Evolutionary conservation across 768 basidiomycete genomes (phyloP).

Genomic region (Tricholoma matsutake): DNA sequence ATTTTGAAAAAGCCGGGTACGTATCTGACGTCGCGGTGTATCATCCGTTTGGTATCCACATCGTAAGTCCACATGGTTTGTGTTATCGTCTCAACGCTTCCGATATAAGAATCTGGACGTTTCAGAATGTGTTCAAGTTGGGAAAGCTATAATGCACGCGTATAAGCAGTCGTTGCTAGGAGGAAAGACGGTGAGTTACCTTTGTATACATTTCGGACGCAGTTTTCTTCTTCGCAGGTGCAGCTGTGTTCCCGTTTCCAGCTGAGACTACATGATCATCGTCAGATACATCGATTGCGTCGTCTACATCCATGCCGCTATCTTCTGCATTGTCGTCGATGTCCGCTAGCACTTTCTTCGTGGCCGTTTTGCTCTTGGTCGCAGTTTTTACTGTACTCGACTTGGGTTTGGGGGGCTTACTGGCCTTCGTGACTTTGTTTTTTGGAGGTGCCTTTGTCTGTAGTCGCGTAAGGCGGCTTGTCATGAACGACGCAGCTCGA

Average conservation of each 20-base stretch:
- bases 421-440: conserved; percentile 1
- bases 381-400: conserved; percentile 20
- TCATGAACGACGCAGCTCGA: conserved; percentile 5
- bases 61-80: conserved; percentile 96
- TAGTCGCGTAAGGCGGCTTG: background rate
- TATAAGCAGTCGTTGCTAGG: background rate
- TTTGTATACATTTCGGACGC: conserved; percentile 91
- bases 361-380: conserved; percentile 39
- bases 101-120: conserved; percentile 94
- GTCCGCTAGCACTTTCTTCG: conserved; percentile 68
- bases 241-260: conserved; percentile 18
- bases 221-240: conserved; percentile 70
- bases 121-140: conserved; percentile 94
- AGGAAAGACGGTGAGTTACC: conserved; percentile 40
- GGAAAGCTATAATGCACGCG: conserved; percentile 58
- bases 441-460: conserved; percentile 28
- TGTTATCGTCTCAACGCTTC: conserved; percentile 86
- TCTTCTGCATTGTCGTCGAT: conserved; percentile 62
- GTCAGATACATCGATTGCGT: conserved; percentile 37
- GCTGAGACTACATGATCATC: conserved; percentile 29
- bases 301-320: conserved; percentile 40
- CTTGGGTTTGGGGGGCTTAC: conserved; percentile 39
- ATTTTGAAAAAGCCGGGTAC: conserved; percentile 99
- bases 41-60: conserved; percentile 78
- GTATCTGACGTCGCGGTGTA: conserved; percentile 76